phyloP scores from a whole-genome alignment of 2,329 filamentous ascomycete species.

The Apiospora pterosperma region DNA sequence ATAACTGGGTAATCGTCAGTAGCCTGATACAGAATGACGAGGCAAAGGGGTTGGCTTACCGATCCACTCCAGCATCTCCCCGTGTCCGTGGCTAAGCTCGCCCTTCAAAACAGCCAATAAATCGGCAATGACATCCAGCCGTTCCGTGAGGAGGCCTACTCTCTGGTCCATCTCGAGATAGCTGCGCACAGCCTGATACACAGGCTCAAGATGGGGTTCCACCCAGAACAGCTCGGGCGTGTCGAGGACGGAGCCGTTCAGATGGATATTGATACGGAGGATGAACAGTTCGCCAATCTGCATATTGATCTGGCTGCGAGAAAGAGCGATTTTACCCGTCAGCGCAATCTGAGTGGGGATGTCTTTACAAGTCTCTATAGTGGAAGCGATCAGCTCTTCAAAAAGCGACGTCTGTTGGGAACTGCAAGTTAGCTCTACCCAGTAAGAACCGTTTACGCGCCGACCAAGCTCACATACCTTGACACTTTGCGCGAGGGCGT shows the following conservation, averaged over 20 bases:
- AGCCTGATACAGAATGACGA: neutral
- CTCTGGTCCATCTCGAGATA: constrained; percentile 99
- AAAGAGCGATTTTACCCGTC: constrained; percentile 88
- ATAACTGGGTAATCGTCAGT: constrained; percentile 60
- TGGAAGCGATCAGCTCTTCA: constrained; percentile 90
- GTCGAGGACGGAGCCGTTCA: constrained; percentile 94
- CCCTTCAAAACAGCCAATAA: constrained; percentile 91
- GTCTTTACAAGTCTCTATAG: constrained; percentile 88
- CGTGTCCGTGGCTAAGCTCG: constrained; percentile 89
- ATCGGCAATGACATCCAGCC: constrained; percentile 90
- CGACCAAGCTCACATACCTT: constrained; percentile 54
- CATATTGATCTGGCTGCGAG: constrained; percentile 94
- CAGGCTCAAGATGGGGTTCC: constrained; percentile 91
- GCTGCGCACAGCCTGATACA: constrained; percentile 91
- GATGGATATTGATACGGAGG: constrained; percentile 93
- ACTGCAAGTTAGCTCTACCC: neutral
- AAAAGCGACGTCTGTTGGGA: constrained; percentile 76
- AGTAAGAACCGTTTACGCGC: neutral
- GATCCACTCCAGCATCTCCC: constrained; percentile 86
- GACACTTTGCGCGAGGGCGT: constrained; percentile 91
- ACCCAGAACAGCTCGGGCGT: constrained; percentile 98
- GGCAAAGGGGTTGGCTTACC: constrained; percentile 48
- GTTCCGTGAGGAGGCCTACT: constrained; percentile 82
- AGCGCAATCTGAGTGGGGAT: constrained; percentile 89
- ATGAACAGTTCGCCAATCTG: constrained; percentile 99